Conservation (phyloP, 306 rosid species). For the Fagus sylvatica region DNA sequence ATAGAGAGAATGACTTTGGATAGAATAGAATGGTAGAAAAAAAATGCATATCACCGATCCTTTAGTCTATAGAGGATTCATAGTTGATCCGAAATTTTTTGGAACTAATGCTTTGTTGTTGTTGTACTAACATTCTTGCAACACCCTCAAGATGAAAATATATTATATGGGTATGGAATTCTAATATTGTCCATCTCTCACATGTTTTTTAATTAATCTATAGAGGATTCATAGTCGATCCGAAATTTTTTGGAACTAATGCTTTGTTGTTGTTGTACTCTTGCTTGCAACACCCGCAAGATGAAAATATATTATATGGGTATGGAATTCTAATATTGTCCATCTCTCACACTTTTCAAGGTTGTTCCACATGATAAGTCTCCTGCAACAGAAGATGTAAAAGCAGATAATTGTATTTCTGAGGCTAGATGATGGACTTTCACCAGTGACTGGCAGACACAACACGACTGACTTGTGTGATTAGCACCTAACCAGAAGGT, state of each 20-base stretch:
- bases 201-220: no score
- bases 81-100: no score
- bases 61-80: no score
- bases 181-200: neutral
- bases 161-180: neutral
- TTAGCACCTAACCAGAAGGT: neutral
- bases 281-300: neutral
- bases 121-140: neutral
- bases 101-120: no score
- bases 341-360: slow-evolving; percentile 26
- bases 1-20: no score
- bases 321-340: neutral
- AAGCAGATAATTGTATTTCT: slow-evolving; percentile 25
- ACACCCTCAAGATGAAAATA: neutral
- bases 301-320: neutral
- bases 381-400: slow-evolving; percentile 27
- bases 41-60: no score
- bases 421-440: slow-evolving; percentile 21
- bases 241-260: no score
- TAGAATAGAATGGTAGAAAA: no score
- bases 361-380: slow-evolving; percentile 39
- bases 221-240: no score
- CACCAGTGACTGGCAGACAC: neutral
- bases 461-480: neutral
- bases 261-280: no score